Conservation (phyloP, 2,329 filamentous ascomycete genomes). For the Apiospora malaysiana region DNA sequence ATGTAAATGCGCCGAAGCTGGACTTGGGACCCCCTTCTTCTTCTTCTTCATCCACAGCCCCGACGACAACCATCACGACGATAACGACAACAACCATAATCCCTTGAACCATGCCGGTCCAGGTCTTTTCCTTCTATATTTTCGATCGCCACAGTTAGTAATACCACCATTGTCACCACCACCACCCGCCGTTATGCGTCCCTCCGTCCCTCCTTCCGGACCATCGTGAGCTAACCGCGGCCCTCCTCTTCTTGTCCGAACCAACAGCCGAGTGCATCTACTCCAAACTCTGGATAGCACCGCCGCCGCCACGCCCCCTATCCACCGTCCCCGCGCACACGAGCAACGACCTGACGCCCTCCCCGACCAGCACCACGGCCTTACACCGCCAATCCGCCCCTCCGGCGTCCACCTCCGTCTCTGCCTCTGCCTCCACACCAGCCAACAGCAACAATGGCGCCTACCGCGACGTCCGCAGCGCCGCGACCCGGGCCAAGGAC, state of each 20-base stretch:
- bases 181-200: conserved; percentile 6
- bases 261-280: conserved; percentile 93
- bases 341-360: conserved; percentile 53
- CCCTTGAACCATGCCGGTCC: conserved; percentile 67
- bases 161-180: conserved; percentile 16
- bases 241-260: conserved; percentile 22
- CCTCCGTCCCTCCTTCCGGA: conserved; percentile 11
- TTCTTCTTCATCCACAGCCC: background rate
- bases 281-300: conserved; percentile 79
- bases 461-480: conserved; percentile 35
- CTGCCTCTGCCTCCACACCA: conserved; percentile 11
- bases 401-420: conserved; percentile 22
- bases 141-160: conserved; percentile 94
- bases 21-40: conserved; percentile 9
- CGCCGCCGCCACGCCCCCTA: conserved; percentile 25
- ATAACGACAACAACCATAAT: background rate
- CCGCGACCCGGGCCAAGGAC: conserved; percentile 58
- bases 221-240: conserved; percentile 21
- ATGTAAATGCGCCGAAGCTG: conserved; percentile 12
- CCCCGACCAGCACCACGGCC: conserved; percentile 35
- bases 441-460: conserved; percentile 25
- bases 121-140: conserved; percentile 96
- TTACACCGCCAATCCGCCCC: conserved; percentile 25
- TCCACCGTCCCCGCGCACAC: conserved; percentile 38
- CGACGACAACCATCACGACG: too few species aligned